Percentiles rank a stretch among this genome's conserved stretches.
Evolutionary conservation across 2,329 filamentous ascomycete species (phyloP).

Genomic region (Mycosphaerella arachidis): DNA sequence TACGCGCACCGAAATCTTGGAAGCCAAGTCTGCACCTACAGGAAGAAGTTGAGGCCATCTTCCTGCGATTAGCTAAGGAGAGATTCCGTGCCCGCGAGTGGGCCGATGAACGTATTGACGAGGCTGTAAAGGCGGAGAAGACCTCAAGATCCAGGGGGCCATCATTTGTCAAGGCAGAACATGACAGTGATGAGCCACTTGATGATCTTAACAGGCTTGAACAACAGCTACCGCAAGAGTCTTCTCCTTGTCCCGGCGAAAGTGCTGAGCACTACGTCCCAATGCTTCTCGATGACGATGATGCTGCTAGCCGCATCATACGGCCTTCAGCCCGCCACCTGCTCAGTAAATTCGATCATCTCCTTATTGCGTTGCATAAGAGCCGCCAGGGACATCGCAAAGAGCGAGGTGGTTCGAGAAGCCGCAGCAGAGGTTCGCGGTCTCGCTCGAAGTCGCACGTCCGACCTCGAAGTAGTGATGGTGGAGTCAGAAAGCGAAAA

Average conservation of each 20-base stretch:
- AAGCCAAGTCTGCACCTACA: slow-evolving; percentile 60
- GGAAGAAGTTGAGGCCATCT: slow-evolving; percentile 63
- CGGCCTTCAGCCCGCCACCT: slow-evolving; percentile 67
- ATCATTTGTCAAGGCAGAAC: not conserved
- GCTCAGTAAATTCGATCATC: slow-evolving; percentile 62
- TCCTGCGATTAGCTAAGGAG: slow-evolving; percentile 64
- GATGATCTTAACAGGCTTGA: not conserved
- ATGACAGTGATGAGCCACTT: slow-evolving; percentile 3
- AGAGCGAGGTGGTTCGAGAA: slow-evolving; percentile 6
- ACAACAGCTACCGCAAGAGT: not conserved
- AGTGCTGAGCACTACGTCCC: slow-evolving; percentile 40
- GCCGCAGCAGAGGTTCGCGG: slow-evolving; percentile 7
- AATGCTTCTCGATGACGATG: slow-evolving; percentile 65
- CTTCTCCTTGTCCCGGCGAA: not conserved
- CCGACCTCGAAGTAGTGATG: not conserved
- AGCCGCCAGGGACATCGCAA: slow-evolving; percentile 26
- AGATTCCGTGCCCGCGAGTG: slow-evolving; percentile 29
- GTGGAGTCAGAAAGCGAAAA: slow-evolving; percentile 4
- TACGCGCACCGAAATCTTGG: slow-evolving; percentile 19
- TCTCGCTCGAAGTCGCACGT: slow-evolving; percentile 5
- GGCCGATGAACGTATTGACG: not conserved
- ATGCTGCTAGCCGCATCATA: slow-evolving; percentile 59
- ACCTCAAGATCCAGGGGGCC: not conserved
- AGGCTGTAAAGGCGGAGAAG: not conserved
- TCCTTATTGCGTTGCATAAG: slow-evolving; percentile 67